Conservation (phyloP, 192 early-diverging fungal genomes). For the Linnemannia hyalina region DNA sequence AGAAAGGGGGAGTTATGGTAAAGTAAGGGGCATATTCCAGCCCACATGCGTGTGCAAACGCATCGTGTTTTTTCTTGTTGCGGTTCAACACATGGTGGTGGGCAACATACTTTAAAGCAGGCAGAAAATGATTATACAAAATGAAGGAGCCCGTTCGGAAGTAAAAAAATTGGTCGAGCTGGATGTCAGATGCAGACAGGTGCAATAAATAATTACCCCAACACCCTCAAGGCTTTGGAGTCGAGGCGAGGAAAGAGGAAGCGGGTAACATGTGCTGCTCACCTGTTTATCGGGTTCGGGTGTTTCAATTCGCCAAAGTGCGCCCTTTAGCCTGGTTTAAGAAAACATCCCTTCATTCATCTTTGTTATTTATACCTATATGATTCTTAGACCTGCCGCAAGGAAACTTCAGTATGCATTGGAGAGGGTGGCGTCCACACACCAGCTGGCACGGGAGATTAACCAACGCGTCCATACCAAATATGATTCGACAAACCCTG, state of each 20-base stretch:
- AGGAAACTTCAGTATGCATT: conserved; percentile 66
- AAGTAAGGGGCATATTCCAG: neutral
- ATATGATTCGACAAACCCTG: conserved; percentile 69
- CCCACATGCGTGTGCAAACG: neutral
- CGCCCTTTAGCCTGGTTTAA: neutral
- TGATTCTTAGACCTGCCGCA: conserved; percentile 64
- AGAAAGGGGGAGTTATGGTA: neutral
- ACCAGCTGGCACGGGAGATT: conserved; percentile 68
- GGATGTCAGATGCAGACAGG: neutral
- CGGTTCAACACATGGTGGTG: neutral
- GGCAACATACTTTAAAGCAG: neutral
- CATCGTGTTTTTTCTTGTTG: neutral
- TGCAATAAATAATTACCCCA: neutral
- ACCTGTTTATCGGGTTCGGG: neutral
- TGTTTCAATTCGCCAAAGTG: neutral
- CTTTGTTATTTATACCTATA: conserved; percentile 61
- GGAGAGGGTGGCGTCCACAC: conserved; percentile 62
- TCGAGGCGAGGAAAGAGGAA: neutral
- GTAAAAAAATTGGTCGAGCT: neutral
- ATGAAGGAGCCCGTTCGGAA: neutral
- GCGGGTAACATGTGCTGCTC: neutral
- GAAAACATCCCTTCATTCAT: conserved; percentile 57
- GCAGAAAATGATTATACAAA: neutral
- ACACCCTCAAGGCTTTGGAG: neutral
- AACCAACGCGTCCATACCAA: conserved; percentile 70